phyloP scores from a whole-genome alignment of 345 rosid genomes.

The Citrus medica region DNA sequence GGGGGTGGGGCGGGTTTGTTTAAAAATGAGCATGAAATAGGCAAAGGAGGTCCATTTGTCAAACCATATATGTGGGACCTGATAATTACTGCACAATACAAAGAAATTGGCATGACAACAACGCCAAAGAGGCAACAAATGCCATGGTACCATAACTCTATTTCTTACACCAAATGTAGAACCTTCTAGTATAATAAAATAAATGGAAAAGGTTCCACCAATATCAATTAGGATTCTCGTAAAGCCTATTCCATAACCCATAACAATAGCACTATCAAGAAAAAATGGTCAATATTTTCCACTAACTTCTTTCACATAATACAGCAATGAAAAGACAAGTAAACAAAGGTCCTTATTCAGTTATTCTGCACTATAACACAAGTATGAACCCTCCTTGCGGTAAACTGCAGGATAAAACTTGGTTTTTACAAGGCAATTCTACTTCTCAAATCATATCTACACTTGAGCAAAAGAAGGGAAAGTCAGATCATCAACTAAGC shows the following conservation, averaged over 20 bases:
- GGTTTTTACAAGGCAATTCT: background rate
- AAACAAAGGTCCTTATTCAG: background rate
- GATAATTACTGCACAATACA: background rate
- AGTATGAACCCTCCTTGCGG: background rate
- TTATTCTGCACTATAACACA: background rate
- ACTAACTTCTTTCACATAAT: background rate
- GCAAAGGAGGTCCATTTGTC: background rate
- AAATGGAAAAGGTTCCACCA: background rate
- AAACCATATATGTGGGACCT: background rate
- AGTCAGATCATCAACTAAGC: background rate
- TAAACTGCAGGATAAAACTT: background rate
- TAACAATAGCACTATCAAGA: background rate
- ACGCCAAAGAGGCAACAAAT: background rate
- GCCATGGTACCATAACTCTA: background rate
- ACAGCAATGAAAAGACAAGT: background rate
- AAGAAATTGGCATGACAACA: background rate
- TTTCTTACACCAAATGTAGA: background rate
- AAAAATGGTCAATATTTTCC: background rate
- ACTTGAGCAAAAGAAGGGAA: background rate
- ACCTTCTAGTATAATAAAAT: background rate
- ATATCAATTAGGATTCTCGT: background rate
- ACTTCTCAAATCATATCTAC: background rate
- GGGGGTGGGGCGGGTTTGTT: rapidly evolving
- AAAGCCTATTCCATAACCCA: background rate
- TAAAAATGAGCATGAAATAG: background rate